Conservation (phyloP, 2,329 filamentous ascomycete genomes). For the Geosmithia morbida region DNA sequence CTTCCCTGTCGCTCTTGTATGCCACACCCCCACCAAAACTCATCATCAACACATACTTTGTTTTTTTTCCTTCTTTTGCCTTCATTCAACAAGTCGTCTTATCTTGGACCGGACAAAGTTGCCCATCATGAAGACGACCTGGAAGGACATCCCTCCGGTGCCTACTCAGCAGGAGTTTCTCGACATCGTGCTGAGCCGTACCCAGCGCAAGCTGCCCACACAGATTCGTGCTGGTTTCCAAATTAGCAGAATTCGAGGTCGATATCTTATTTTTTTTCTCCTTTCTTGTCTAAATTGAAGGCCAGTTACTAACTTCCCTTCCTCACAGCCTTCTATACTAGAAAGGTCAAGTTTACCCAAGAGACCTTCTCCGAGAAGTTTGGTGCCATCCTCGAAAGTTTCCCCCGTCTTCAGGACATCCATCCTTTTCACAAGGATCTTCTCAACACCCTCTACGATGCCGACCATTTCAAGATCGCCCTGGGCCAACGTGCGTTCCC, state of each 20-base stretch:
- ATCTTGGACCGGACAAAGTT: constrained; percentile 3
- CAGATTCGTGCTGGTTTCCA: constrained; percentile 92
- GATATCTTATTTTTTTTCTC: constrained; percentile 1
- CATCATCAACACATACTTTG: not conserved
- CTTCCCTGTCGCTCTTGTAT: constrained; percentile 1
- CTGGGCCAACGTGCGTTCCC: constrained; percentile 51
- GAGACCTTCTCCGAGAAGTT: constrained; percentile 97
- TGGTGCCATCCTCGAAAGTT: constrained; percentile 76
- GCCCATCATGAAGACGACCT: constrained; percentile 44
- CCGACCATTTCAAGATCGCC: constrained; percentile 93
- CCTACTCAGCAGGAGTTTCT: constrained; percentile 92
- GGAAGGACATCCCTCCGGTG: constrained; percentile 73
- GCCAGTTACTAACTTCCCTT: constrained; percentile 1
- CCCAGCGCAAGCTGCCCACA: constrained; percentile 82
- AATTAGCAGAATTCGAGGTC: constrained; percentile 75
- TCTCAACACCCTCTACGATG: constrained; percentile 96
- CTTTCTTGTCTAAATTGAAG: no score
- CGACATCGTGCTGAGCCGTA: constrained; percentile 90
- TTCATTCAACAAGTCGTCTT: not conserved
- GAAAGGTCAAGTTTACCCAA: constrained; percentile 96
- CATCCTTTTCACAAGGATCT: constrained; percentile 76
- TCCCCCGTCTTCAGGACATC: constrained; percentile 85
- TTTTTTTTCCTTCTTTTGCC: not conserved
- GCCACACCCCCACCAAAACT: not conserved
- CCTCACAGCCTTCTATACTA: constrained; percentile 67